Base-by-base conservation (phyloP, 352 stramenopile genomes). In the Thraustotheca clavata region DNA sequence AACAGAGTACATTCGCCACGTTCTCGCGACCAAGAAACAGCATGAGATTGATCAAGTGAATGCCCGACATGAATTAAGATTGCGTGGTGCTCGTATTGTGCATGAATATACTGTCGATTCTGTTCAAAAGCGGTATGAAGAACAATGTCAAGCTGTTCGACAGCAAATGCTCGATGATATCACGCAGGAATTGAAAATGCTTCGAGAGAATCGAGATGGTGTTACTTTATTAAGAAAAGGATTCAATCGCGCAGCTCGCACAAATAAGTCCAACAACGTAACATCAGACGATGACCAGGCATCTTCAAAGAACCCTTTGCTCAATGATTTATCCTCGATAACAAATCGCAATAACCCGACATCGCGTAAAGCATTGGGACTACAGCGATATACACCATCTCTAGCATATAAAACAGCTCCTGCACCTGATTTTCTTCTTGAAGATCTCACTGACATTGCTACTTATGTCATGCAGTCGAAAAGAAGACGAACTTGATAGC, bases 191-290 rank as follows among this genome's bases (percentile, higher is more conserved):
- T 40, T 62, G 4, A 47, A 32, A 32, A 26, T 62, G n/a, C 34
- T 62, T 4, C 12, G 22, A 32, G 54, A 62, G 12, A 62, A 62
- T 29, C 54, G 54, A 22, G 54, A 62, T 16, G 54, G 54, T n/a
- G 54, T 62, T 22, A 49, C 27, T 49, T 34, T 62, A 6, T 14
- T 33, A 9, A 36, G 54, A 6, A 62, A 62, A 32, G 54, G 54
- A 8, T n/a, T 62, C 9, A 27, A 22, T 11, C 54, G 54, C 7
- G 35, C 34, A 6, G 54, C 54, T 24, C 54, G 54, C 5, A 24
- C 27, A 5, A 49, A 24, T 24, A 34, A 38, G 11, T 22, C 43
- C 27, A 50, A 50, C 32, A 27, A 33, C 22, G 2, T 5, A 22
- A 22, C 20, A 11, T 14, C 50, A 34, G 50, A 60, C 4, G 50